A percentile compares a stretch with the other conserved stretches of the same genome.
phyloP scores from a whole-genome alignment of 805 yeast genomes.

The Suhomyces sp. region DNA sequence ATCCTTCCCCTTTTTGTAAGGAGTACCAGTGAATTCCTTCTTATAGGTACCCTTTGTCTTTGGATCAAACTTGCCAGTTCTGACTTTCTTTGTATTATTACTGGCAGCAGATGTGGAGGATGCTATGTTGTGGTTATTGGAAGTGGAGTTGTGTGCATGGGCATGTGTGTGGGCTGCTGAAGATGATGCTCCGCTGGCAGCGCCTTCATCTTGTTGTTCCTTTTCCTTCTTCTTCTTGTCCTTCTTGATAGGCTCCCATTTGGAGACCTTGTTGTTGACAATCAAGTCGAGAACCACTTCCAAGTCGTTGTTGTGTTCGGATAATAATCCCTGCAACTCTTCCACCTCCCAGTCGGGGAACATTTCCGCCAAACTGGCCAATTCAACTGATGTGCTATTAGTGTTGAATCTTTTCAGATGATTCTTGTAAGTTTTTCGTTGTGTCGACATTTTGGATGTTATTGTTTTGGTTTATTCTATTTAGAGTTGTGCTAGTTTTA shows the following conservation, averaged over 20 bases:
- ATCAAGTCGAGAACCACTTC: constrained; percentile 83
- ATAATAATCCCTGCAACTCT: constrained; percentile 73
- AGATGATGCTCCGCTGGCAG: constrained; percentile 14
- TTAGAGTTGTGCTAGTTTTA: constrained; percentile 5
- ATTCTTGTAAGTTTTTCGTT: constrained; percentile 45
- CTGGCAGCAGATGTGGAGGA: constrained; percentile 1
- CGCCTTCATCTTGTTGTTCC: constrained; percentile 9
- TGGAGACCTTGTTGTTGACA: constrained; percentile 83
- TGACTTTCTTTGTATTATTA: constrained; percentile 1
- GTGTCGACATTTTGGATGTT: constrained; percentile 26
- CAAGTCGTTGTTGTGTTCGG: constrained; percentile 70
- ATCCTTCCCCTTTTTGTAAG: constrained; percentile 5
- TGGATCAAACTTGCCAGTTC: constrained; percentile 7
- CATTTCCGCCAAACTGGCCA: constrained; percentile 71
- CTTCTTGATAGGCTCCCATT: constrained; percentile 91
- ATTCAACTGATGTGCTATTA: constrained; percentile 24
- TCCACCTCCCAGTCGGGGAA: constrained; percentile 94
- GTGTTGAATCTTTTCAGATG: constrained; percentile 45
- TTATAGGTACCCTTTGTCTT: constrained; percentile 5
- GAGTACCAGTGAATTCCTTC: constrained; percentile 5
- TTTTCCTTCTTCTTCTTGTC: constrained; percentile 47
- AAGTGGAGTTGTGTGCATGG: neutral
- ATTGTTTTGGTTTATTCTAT: neutral
- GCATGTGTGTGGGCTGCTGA: neutral
- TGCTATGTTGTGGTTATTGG: constrained; percentile 5